Percentiles rank a stretch among this genome's conserved stretches.
Conservation (phyloP, 208 protist genomes). For the Phytomonas sp. region DNA sequence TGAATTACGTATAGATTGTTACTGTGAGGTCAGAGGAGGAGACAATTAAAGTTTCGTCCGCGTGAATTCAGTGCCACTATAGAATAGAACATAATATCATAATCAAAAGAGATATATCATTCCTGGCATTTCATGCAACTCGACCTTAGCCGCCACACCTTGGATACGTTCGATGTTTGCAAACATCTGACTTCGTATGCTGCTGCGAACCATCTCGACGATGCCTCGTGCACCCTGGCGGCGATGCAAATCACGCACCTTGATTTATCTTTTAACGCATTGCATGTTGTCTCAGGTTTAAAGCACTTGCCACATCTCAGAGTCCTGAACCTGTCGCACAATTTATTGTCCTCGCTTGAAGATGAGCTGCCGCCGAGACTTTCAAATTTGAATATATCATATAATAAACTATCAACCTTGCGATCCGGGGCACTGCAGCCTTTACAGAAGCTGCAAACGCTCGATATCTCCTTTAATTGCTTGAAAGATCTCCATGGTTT, state of each 20-base stretch:
- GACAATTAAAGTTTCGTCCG: background rate
- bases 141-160: slow-evolving; percentile 37
- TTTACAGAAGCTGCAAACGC: slow-evolving; percentile 35
- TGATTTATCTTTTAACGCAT: slow-evolving; percentile 65
- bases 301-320: slow-evolving; percentile 48
- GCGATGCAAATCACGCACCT: slow-evolving; percentile 29
- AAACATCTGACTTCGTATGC: background rate
- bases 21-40: background rate
- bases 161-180: slow-evolving; percentile 45
- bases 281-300: slow-evolving; percentile 43
- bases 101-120: background rate
- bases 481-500: slow-evolving; percentile 47
- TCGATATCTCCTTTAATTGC: slow-evolving; percentile 70
- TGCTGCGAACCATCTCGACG: slow-evolving; percentile 41
- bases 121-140: slow-evolving; percentile 29
- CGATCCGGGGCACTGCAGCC: slow-evolving; percentile 36
- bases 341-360: slow-evolving; percentile 41
- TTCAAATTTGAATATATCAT: slow-evolving; percentile 48
- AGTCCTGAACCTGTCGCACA: slow-evolving; percentile 60
- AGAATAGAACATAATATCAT: background rate
- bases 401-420: slow-evolving; percentile 63
- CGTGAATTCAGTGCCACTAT: background rate
- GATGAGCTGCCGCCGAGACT: slow-evolving; percentile 45
- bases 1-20: background rate
- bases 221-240: slow-evolving; percentile 21